phyloP scores from a whole-genome alignment of 169 alveolate genomes.

The Eimeria maxima region DNA sequence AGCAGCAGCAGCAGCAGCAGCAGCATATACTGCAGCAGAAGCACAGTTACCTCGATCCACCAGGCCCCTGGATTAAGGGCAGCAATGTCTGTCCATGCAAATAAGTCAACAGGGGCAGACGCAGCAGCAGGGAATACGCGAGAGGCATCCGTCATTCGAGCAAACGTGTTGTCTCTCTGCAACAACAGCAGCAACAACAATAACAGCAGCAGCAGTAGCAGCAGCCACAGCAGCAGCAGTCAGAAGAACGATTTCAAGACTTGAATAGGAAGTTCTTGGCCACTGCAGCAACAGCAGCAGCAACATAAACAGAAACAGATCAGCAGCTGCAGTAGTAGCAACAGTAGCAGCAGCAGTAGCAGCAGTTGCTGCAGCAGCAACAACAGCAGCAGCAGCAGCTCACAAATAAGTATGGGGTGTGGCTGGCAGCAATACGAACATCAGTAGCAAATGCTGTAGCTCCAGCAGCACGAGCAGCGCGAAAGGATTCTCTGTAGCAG shows the following conservation, averaged over 20 bases:
- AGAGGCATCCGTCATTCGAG: slow-evolving; percentile 38
- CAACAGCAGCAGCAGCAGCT: slow-evolving; percentile 29
- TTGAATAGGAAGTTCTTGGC: too few relatives aligned
- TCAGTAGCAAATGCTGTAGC: slow-evolving; percentile 4
- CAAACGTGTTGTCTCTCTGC: slow-evolving; percentile 44
- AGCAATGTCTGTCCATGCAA: slow-evolving; percentile 32
- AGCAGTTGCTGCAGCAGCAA: not conserved
- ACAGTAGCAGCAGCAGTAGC: not conserved
- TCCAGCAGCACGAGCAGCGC: slow-evolving; percentile 1
- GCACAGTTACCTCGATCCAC: not conserved
- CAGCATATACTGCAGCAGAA: not conserved
- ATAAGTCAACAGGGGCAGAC: not conserved
- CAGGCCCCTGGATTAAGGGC: slow-evolving; percentile 38
- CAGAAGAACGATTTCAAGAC: too few relatives aligned
- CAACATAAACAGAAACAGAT: too few relatives aligned
- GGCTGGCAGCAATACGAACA: slow-evolving; percentile 6
- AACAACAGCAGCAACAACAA: slow-evolving; percentile 39
- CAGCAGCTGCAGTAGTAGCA: not conserved
- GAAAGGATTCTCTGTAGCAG: not conserved
- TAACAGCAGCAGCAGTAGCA: not conserved
- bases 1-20: not conserved
- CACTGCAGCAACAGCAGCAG: not conserved
- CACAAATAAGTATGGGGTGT: not conserved
- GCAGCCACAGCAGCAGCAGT: too few relatives aligned
- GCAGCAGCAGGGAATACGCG: slow-evolving; percentile 37